These are phyloP conservation scores for Alternaria consortialis DNA, from an alignment of 2,329 filamentous ascomycete genomes.

Conservation along the genomic window DNA sequence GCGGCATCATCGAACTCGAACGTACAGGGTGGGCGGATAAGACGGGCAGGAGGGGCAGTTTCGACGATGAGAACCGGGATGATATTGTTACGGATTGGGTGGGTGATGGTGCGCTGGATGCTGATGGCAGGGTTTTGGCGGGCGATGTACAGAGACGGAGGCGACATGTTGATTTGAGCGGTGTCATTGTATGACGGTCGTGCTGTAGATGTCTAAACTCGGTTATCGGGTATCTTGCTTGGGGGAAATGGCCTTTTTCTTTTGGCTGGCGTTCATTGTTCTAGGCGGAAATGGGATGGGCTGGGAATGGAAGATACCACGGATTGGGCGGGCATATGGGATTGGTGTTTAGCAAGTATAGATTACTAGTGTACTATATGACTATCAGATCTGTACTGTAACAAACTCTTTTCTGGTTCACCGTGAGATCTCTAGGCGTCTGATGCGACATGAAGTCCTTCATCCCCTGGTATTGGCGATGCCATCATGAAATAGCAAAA, in stretches of 20 bases:
- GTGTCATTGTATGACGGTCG: constrained; percentile 37
- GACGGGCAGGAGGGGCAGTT: constrained; percentile 13
- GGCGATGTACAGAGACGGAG: constrained; percentile 29
- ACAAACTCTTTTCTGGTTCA: too few relatives aligned
- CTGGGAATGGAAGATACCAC: constrained; percentile 19
- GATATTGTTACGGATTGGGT: constrained; percentile 36
- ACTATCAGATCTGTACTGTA: background rate
- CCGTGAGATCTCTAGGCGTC: too few relatives aligned
- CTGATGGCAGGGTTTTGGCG: constrained; percentile 18
- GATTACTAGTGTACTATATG: background rate
- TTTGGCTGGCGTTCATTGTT: background rate
- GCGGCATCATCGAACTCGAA: constrained; percentile 72
- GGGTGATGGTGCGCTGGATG: constrained; percentile 29
- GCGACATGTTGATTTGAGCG: constrained; percentile 37
- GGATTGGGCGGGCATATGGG: constrained; percentile 7
- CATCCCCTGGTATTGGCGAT: background rate
- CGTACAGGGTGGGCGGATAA: constrained; percentile 49
- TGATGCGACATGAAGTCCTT: too few relatives aligned
- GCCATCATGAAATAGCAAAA: background rate
- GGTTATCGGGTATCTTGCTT: background rate
- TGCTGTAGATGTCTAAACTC: constrained; percentile 38
- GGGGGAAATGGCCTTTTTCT: background rate
- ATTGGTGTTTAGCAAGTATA: background rate
- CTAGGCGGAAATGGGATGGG: background rate
- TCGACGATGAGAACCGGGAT: constrained; percentile 11